These are phyloP conservation scores for Phaffomyces thermotolerans DNA, from an alignment of 805 yeast genomes.

Conservation along the genomic window DNA sequence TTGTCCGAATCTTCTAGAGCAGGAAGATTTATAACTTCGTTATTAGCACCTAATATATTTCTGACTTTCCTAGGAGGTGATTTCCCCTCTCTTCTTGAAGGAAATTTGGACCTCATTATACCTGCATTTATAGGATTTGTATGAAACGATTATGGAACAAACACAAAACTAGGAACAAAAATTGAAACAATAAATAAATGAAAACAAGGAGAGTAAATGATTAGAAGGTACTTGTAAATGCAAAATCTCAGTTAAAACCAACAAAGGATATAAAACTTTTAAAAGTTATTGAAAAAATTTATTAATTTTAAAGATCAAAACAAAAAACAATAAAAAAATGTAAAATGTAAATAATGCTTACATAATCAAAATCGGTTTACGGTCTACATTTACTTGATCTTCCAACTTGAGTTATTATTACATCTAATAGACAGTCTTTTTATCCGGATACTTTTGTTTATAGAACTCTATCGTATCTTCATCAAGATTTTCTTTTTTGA, in stretches of 20 bases:
- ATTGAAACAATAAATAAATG: background rate
- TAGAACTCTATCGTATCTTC: background rate
- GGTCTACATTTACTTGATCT: no score
- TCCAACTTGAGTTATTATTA: no score
- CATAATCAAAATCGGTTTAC: no score
- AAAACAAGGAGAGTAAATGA: background rate
- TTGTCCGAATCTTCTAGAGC: conserved; percentile 2
- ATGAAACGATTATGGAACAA: conserved; percentile 1
- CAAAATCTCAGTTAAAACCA: no score
- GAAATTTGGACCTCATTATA: conserved; percentile 9
- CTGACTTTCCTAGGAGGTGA: conserved; percentile 21
- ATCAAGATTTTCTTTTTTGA: no score
- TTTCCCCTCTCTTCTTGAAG: conserved; percentile 6
- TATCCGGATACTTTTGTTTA: background rate
- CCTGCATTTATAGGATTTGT: no score
- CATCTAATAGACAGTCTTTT: no score
- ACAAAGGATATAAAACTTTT: no score
- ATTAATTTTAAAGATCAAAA: no score
- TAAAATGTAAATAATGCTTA: no score
- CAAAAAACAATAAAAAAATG: no score
- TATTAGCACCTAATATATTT: conserved; percentile 16
- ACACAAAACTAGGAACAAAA: background rate
- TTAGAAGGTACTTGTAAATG: background rate
- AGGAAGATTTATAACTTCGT: conserved; percentile 18
- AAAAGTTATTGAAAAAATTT: no score